Evolutionary conservation across 2,329 filamentous ascomycete species (phyloP), one percentile per base, ranked within the genome.

Genomic region (Neonectria sp.): DNA sequence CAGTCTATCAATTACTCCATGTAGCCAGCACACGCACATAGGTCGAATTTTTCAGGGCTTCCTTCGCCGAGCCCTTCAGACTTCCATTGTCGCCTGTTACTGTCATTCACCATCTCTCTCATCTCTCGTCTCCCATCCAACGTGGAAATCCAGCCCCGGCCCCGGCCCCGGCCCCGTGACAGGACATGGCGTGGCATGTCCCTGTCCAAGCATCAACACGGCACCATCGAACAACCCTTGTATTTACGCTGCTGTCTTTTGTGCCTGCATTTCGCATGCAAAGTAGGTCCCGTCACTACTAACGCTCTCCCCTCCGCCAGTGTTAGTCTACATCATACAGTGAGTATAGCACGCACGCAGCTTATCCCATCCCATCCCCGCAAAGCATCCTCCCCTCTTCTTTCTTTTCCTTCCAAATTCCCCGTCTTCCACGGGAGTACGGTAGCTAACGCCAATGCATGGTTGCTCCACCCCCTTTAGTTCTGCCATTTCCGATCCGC

Each of bases 401-500:
- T 55, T 55, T 55, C 37, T 43, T 24, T n/a, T 27, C 25, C 33
- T 37, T 40, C 53, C 53, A 37, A 13, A 17, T 55, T 43, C 35
- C 25, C 25, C n/a, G n/a, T 17, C 29, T 21, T 40, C 52, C 15
- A 21, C 29, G 37, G 37, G 15, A 40, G 37, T 17, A 40, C 7
- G 37, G 37, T 8, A 40, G n/a, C 37, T 8, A 40, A 40, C 37
- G 37, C 37, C 37, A 25, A 52, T 52, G 46, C 33, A 13, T 21
- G 37, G 37, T 11, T 40, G 11, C 57, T 52, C 35, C 57, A 40
- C 57, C 31, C 45, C 43, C 45, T 48, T 43, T 63, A 52, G 31
- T 51, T 63, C 62, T 65, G 58, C 65, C 45, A 55, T 59, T 55
- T 46, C 61, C 59, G 37, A 68, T 60, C 63, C 45, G 49, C 37